Conservation (phyloP, 2,329 filamentous ascomycete genomes). For the Pseudogymnoascus sp. region DNA sequence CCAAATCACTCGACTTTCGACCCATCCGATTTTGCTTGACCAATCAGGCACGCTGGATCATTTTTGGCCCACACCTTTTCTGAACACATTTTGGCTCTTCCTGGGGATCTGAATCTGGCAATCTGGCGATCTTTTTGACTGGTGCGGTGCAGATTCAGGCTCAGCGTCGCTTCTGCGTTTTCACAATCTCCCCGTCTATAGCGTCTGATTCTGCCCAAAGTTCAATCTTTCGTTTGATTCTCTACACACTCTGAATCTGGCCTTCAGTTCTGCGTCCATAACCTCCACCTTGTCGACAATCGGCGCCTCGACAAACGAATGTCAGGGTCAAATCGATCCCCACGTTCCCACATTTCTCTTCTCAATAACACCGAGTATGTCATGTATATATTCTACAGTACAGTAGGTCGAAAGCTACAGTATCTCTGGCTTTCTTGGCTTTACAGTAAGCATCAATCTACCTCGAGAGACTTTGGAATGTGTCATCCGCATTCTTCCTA, state of each 20-base stretch:
- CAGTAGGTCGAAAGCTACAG: too few relatives aligned
- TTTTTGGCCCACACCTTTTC: slow-evolving; percentile 7
- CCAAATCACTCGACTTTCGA: background rate
- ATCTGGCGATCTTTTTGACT: slow-evolving; percentile 5
- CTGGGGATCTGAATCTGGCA: background rate
- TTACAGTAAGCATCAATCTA: too few relatives aligned
- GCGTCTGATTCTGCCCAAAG: background rate
- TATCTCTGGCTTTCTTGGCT: too few relatives aligned
- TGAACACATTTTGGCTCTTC: background rate
- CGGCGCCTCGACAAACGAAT: background rate
- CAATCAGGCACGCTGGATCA: background rate
- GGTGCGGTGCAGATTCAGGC: background rate
- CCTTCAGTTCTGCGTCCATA: background rate
- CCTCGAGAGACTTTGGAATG: too few relatives aligned
- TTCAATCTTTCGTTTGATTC: background rate
- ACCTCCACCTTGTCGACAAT: background rate
- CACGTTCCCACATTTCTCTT: background rate
- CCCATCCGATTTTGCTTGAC: slow-evolving; percentile 4
- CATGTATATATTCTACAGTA: too few relatives aligned
- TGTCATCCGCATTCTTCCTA: too few relatives aligned
- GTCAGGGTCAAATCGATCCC: slow-evolving; percentile 7
- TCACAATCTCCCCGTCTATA: slow-evolving; percentile 1
- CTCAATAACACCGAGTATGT: too few relatives aligned
- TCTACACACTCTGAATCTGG: slow-evolving; percentile 1
- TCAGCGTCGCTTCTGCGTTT: background rate